phyloP scores from a whole-genome alignment of 1,139 yeast genomes.

The Meyerozyma elateridarum region DNA sequence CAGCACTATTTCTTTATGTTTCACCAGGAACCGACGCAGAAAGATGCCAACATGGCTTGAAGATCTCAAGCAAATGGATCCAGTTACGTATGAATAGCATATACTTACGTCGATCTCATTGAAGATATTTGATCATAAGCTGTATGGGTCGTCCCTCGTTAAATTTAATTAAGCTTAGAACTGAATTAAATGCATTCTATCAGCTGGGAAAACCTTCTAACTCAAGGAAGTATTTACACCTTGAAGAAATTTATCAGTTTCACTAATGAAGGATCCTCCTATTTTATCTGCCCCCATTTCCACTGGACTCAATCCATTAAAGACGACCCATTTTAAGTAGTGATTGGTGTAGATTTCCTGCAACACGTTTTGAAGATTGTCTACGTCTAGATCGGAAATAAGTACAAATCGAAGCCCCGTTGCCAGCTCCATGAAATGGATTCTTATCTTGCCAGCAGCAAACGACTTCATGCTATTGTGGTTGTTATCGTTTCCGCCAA shows the following conservation, averaged over 20 bases:
- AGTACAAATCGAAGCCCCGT: constrained; percentile 73
- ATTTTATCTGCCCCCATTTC: constrained; percentile 20
- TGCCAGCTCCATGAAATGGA: constrained; percentile 77
- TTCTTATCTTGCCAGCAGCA: constrained; percentile 67
- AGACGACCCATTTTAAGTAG: constrained; percentile 65
- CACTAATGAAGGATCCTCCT: constrained; percentile 3
- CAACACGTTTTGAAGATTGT: constrained; percentile 55
- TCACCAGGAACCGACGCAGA: too few relatives aligned
- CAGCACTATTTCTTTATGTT: too few relatives aligned
- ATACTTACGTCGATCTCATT: too few relatives aligned
- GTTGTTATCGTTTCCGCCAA: constrained; percentile 33
- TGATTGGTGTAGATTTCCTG: constrained; percentile 64
- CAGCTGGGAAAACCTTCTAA: too few relatives aligned
- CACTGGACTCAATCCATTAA: constrained; percentile 54
- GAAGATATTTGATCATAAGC: too few relatives aligned
- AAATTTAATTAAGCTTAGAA: too few relatives aligned
- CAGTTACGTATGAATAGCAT: too few relatives aligned
- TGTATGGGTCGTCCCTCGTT: too few relatives aligned
- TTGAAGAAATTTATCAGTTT: constrained; percentile 1
- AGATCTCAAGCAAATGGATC: too few relatives aligned
- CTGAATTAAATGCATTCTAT: too few relatives aligned
- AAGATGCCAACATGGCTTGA: too few relatives aligned
- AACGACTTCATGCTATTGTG: constrained; percentile 59
- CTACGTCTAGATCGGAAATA: constrained; percentile 63
- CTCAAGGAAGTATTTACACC: constrained; percentile 1